Evolutionary conservation across 225 moss, liverwort and hornwort species (phyloP).

Genomic region (Bryoerythrophyllum caledonicum): DNA sequence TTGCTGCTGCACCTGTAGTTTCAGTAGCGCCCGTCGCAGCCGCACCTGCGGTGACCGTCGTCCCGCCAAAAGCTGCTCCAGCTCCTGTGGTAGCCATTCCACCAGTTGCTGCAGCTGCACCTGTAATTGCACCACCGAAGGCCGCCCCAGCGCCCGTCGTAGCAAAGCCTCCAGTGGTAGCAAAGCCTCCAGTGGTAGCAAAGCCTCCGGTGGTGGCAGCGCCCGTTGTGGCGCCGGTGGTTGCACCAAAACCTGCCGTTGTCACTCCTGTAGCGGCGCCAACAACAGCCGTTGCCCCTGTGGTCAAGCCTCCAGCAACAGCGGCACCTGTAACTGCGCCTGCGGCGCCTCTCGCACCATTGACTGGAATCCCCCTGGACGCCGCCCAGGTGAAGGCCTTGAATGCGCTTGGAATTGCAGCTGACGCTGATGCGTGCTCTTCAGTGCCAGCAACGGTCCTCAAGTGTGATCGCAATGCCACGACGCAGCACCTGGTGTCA

Average conservation of each 20-base stretch:
- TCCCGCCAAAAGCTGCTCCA: constrained; percentile 21
- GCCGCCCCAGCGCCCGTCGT: constrained; percentile 11
- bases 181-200: not conserved
- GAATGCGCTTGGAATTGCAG: constrained; percentile 38
- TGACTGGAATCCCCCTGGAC: constrained; percentile 36
- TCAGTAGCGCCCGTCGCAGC: constrained; percentile 23
- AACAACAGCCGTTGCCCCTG: constrained; percentile 22
- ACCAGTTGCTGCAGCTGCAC: constrained; percentile 27
- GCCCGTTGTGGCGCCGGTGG: constrained; percentile 15
- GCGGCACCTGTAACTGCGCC: constrained; percentile 3
- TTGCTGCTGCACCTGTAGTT: not conserved
- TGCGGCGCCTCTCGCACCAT: constrained; percentile 17
- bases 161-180: constrained; percentile 14
- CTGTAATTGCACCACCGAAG: constrained; percentile 3
- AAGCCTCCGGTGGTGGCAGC: constrained; percentile 4
- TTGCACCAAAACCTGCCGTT: constrained; percentile 6
- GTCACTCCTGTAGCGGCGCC: constrained; percentile 13
- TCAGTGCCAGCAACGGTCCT: not conserved
- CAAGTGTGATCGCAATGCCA: constrained; percentile 37
- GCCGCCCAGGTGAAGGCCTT: constrained; percentile 56
- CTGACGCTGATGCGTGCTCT: constrained; percentile 32
- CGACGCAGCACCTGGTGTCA: constrained; percentile 35
- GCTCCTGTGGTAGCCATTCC: constrained; percentile 13
- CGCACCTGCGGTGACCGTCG: constrained; percentile 2
- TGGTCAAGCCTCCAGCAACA: not conserved